Evolutionary conservation across 129 eudicot species (phyloP).

Genomic region (Pittosporum tobira): DNA sequence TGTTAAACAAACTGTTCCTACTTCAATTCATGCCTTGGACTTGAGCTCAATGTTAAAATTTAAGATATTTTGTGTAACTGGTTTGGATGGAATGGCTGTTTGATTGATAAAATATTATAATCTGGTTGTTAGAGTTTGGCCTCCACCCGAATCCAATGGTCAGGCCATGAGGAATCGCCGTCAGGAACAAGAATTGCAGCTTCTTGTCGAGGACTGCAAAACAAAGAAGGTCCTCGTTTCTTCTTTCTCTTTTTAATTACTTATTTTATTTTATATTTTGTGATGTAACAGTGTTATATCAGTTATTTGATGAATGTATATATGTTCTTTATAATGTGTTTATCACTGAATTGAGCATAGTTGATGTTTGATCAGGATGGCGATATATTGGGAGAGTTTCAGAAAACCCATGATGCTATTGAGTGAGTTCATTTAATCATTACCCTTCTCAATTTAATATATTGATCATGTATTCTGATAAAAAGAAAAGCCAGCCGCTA

Average conservation of each 20-base stretch:
- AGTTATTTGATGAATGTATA: neutral
- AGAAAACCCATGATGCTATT: slow-evolving; percentile 50
- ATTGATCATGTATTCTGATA: neutral
- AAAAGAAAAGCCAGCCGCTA: neutral
- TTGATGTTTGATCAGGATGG: slow-evolving; percentile 26
- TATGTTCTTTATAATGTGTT: neutral
- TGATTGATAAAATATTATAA: neutral
- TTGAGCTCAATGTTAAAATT: too few species aligned
- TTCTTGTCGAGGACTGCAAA: slow-evolving; percentile 34
- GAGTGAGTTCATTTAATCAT: slow-evolving; percentile 31
- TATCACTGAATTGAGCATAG: slow-evolving; percentile 2
- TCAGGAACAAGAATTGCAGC: slow-evolving; percentile 27
- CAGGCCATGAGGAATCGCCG: slow-evolving; percentile 19
- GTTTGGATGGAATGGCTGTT: too few species aligned
- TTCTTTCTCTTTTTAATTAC: neutral
- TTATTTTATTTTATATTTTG: neutral
- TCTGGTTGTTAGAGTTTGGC: slow-evolving; percentile 34
- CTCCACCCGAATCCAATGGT: slow-evolving; percentile 29
- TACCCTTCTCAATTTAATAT: neutral
- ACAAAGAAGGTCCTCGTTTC: slow-evolving; percentile 36
- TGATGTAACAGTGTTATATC: too few species aligned
- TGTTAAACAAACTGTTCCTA: too few species aligned
- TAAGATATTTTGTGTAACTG: too few species aligned
- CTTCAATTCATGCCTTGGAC: too few species aligned
- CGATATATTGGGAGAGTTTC: slow-evolving; percentile 39